These are phyloP conservation scores for Diaporthe helianthi DNA, from an alignment of 2,329 filamentous ascomycete genomes.

Conservation along the genomic window DNA sequence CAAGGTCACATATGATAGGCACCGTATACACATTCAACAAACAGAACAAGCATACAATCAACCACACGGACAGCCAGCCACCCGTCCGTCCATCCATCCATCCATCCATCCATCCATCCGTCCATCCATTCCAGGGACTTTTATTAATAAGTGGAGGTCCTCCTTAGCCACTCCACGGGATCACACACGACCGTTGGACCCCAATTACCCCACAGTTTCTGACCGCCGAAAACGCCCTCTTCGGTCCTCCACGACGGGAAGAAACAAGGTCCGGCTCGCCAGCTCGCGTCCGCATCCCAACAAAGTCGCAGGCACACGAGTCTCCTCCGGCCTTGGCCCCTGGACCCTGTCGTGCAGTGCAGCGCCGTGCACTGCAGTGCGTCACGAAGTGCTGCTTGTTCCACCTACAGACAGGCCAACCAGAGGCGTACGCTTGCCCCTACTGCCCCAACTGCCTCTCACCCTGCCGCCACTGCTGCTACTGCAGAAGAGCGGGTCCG, in stretches of 20 bases:
- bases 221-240: conserved; percentile 34
- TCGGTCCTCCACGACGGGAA: conserved; percentile 7
- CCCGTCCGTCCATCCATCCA: conserved; percentile 7
- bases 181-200: conserved; percentile 20
- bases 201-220: conserved; percentile 36
- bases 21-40: conserved; percentile 8
- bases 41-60: conserved; percentile 17
- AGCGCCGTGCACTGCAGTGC: conserved; percentile 22
- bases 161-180: conserved; percentile 7
- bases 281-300: conserved; percentile 14
- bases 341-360: background rate
- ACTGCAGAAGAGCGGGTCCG: conserved; percentile 28
- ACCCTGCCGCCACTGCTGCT: conserved; percentile 20
- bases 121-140: background rate
- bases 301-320: conserved; percentile 2
- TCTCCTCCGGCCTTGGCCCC: background rate
- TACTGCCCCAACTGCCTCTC: conserved; percentile 2
- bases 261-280: conserved; percentile 11
- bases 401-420: conserved; percentile 17
- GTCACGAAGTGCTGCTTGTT: conserved; percentile 22
- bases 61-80: conserved; percentile 7
- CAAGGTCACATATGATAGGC: background rate
- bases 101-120: background rate
- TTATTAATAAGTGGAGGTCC: conserved; percentile 15
- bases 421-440: conserved; percentile 11